phyloP scores from a whole-genome alignment of 2,329 filamentous ascomycete species.

The Pseudonectria buxi region DNA sequence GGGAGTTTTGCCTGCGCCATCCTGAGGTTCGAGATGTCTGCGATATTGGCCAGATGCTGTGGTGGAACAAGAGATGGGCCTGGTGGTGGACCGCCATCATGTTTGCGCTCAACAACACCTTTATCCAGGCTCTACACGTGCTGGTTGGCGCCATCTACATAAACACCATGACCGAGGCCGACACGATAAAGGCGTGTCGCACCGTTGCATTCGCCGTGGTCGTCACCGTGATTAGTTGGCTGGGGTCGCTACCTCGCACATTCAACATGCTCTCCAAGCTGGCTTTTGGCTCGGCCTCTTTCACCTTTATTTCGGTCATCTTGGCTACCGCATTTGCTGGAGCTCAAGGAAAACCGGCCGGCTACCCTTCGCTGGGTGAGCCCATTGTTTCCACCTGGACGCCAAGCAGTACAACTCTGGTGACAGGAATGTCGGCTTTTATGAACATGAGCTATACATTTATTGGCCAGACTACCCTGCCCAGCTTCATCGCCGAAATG shows the following conservation, averaged over 20 bases:
- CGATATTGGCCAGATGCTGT: conserved; percentile 87
- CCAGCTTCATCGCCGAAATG: conserved; percentile 95
- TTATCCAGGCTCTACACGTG: conserved; percentile 76
- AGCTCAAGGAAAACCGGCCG: conserved; percentile 64
- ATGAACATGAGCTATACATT: conserved; percentile 95
- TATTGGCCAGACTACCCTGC: conserved; percentile 88
- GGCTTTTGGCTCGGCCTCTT: conserved; percentile 70
- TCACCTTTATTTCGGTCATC: conserved; percentile 83
- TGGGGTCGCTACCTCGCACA: conserved; percentile 76
- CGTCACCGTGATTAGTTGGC: conserved; percentile 65
- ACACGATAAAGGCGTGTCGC: conserved; percentile 55
- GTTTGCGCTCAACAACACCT: conserved; percentile 91
- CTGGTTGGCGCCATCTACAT: conserved; percentile 78
- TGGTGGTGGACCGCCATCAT: conserved; percentile 67
- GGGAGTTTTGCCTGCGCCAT: conserved; percentile 84
- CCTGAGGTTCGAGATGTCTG: conserved; percentile 87
- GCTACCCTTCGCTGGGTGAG: conserved; percentile 52
- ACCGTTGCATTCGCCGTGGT: conserved; percentile 75
- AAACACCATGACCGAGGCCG: conserved; percentile 73
- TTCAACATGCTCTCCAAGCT: conserved; percentile 73
- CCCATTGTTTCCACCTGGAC: conserved; percentile 64
- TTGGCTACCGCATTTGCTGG: conserved; percentile 77
- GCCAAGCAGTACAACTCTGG: conserved; percentile 64
- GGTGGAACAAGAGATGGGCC: conserved; percentile 70
- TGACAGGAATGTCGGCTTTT: conserved; percentile 76